Percentiles rank a stretch among this genome's conserved stretches.
Evolutionary conservation across 345 rosid species (phyloP).

Genomic region (Euphorbia pulcherrima): DNA sequence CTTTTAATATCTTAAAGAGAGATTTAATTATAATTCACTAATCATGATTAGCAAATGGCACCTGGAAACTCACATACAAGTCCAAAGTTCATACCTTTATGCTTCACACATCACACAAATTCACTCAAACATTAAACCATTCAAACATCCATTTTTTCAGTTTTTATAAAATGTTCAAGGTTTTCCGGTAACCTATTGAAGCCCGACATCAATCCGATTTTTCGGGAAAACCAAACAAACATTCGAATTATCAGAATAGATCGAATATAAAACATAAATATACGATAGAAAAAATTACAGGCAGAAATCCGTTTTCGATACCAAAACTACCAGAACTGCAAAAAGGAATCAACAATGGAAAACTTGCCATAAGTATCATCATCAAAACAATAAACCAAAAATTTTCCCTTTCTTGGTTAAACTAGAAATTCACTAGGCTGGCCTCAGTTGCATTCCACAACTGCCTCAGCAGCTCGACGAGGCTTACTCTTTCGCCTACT

Average conservation of each 20-base stretch:
- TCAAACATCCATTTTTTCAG: background rate
- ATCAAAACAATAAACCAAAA: constrained; percentile 22
- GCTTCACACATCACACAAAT: background rate
- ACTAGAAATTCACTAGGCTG: constrained; percentile 31
- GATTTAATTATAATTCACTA: no score
- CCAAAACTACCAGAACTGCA: constrained; percentile 25
- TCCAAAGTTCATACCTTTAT: background rate
- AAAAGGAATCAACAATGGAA: constrained; percentile 24
- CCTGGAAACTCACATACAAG: no score
- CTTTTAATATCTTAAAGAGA: no score
- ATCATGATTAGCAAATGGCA: no score
- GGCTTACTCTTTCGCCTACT: constrained; percentile 71
- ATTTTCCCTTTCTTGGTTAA: constrained; percentile 11
- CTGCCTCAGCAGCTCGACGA: constrained; percentile 70
- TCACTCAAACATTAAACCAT: background rate
- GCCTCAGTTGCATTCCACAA: constrained; percentile 56
- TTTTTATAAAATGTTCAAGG: background rate
- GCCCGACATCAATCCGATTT: background rate
- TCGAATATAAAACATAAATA: constrained; percentile 18
- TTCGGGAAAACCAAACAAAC: background rate
- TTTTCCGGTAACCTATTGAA: background rate
- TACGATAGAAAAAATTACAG: constrained; percentile 45
- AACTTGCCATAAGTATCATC: constrained; percentile 26
- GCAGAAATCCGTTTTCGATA: constrained; percentile 24
- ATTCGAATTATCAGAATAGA: constrained; percentile 1